A percentile compares a stretch with the other conserved stretches of the same genome.
Conservation (phyloP, 1,139 yeast genomes). For the Suhomyces yuchorum region DNA sequence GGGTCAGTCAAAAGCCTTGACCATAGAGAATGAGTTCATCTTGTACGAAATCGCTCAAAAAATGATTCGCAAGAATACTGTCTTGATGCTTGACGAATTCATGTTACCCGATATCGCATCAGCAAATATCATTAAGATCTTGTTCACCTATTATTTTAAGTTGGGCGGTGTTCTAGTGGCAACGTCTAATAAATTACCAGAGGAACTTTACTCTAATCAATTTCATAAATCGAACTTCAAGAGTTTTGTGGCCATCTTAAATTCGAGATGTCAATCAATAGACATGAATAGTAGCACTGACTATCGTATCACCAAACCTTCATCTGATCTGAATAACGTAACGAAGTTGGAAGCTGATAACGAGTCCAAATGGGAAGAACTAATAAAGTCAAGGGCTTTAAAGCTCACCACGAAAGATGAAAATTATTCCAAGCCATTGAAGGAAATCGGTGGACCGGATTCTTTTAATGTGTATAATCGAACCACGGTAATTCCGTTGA, state of each 20-base stretch:
- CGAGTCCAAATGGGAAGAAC: conserved; percentile 39
- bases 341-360: conserved; percentile 29
- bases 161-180: conserved; percentile 76
- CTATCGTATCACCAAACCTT: conserved; percentile 50
- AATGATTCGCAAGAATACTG: conserved; percentile 59
- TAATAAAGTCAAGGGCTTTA: conserved; percentile 22
- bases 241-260: conserved; percentile 56
- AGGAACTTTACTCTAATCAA: conserved; percentile 65
- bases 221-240: conserved; percentile 61
- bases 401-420: conserved; percentile 1
- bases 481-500: conserved; percentile 47
- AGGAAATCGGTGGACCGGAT: conserved; percentile 27
- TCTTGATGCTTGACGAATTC: conserved; percentile 69
- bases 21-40: conserved; percentile 64
- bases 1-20: conserved; percentile 19
- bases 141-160: conserved; percentile 69
- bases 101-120: conserved; percentile 75
- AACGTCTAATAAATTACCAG: conserved; percentile 71
- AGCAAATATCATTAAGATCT: conserved; percentile 64
- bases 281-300: conserved; percentile 65
- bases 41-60: conserved; percentile 68
- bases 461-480: conserved; percentile 59
- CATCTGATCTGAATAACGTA: conserved; percentile 32
- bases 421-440: conserved; percentile 17
- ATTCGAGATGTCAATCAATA: conserved; percentile 60